Evolutionary conservation across 1,284 basidiomycete species (phyloP).

Genomic region (Fistulinella cinereoalba): DNA sequence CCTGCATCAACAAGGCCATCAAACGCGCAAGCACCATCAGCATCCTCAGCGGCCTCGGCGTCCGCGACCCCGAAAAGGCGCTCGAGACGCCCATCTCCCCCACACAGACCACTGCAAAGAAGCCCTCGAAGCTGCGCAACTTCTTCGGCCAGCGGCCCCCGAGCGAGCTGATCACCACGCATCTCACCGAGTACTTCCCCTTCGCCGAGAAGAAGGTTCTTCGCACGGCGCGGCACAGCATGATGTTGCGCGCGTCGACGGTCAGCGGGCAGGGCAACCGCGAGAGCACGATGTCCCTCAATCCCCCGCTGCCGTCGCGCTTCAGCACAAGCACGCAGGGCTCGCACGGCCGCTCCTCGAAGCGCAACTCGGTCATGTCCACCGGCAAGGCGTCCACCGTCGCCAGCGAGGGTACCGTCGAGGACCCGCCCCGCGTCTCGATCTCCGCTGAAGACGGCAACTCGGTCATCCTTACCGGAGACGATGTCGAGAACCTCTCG

Average conservation of each 20-base stretch:
- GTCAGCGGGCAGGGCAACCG: slow-evolving; percentile 32
- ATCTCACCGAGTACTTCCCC: slow-evolving; percentile 96
- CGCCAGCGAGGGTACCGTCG: slow-evolving; percentile 24
- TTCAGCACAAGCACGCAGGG: slow-evolving; percentile 71
- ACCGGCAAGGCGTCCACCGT: slow-evolving; percentile 37
- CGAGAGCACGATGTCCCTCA: slow-evolving; percentile 51
- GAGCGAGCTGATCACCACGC: slow-evolving; percentile 95
- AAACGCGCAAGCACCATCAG: slow-evolving; percentile 94
- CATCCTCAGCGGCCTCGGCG: slow-evolving; percentile 89
- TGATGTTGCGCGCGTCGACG: slow-evolving; percentile 52
- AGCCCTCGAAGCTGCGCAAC: slow-evolving; percentile 80
- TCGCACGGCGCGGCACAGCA: slow-evolving; percentile 82
- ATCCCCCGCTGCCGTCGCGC: slow-evolving; percentile 46
- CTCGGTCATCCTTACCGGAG: slow-evolving; percentile 52
- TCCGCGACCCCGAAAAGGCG: slow-evolving; percentile 65
- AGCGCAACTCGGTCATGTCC: slow-evolving; percentile 51
- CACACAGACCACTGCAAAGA: slow-evolving; percentile 40
- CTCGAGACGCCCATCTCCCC: slow-evolving; percentile 49
- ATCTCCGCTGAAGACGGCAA: slow-evolving; percentile 68
- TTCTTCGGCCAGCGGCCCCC: slow-evolving; percentile 99
- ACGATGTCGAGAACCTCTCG: slow-evolving; percentile 39
- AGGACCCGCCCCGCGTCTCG: slow-evolving; percentile 61
- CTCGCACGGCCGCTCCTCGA: slow-evolving; percentile 53
- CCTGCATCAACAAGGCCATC: slow-evolving; percentile 57
- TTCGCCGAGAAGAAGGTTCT: slow-evolving; percentile 87